Evolutionary conservation across 1,284 basidiomycete genomes (phyloP).

Genomic region (Agroathelia rolfsii): DNA sequence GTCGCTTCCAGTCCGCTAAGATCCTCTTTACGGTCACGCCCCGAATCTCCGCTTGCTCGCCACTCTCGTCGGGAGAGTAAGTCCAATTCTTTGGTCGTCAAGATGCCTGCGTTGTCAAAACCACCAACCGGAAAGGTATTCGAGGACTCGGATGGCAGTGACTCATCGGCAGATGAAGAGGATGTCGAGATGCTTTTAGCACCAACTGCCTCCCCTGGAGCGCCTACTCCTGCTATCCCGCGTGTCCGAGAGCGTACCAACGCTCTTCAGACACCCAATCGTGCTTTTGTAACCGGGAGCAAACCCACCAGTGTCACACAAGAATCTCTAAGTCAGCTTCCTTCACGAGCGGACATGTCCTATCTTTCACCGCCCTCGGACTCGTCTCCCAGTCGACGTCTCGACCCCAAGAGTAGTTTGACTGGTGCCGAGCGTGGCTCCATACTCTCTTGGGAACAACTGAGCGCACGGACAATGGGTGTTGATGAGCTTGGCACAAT

Average conservation of each 20-base stretch:
- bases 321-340: conserved; percentile 33
- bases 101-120: conserved; percentile 13
- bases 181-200: conserved; percentile 66
- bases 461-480: conserved; percentile 47
- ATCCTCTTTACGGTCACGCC: conserved; percentile 18
- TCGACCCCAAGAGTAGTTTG: conserved; percentile 31
- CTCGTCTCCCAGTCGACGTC: conserved; percentile 36
- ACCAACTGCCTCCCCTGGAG: conserved; percentile 47
- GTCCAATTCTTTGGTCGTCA: no score
- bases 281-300: no score
- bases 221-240: conserved; percentile 69
- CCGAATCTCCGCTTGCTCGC: conserved; percentile 41
- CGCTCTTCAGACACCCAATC: conserved; percentile 20
- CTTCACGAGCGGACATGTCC: conserved; percentile 44
- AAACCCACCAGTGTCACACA: conserved; percentile 52
- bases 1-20: conserved; percentile 15
- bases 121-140: conserved; percentile 13
- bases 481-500: conserved; percentile 58
- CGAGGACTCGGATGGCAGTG: conserved; percentile 41
- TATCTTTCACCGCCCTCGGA: conserved; percentile 47
- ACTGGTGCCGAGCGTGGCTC: conserved; percentile 41
- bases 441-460: conserved; percentile 66
- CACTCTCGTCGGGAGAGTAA: conserved; percentile 29
- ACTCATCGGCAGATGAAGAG: conserved; percentile 47
- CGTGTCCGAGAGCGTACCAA: no score